Evolutionary conservation across 148 eudicot species (phyloP).

Genomic region (Rheum nobile): DNA sequence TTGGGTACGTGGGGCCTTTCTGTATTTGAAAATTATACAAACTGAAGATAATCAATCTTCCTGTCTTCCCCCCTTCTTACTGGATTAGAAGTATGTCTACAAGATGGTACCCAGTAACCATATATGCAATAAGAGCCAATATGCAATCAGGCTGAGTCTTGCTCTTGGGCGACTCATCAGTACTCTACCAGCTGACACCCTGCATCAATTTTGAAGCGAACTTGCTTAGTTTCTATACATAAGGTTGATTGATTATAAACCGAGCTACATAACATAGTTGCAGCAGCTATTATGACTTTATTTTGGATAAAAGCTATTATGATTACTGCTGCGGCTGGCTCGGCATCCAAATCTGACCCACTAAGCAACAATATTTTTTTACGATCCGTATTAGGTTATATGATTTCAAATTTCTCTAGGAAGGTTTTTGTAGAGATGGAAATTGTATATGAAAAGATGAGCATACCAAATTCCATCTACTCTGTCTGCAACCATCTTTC

Average conservation of each 20-base stretch:
- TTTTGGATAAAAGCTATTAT: background rate
- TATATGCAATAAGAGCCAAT: conserved; percentile 73
- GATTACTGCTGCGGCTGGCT: background rate
- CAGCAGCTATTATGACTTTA: background rate
- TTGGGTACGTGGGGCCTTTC: background rate
- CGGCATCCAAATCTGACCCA: background rate
- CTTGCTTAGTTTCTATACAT: background rate
- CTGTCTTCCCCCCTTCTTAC: background rate
- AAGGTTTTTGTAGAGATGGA: background rate
- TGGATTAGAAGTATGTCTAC: conserved; percentile 20
- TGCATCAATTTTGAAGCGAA: conserved; percentile 20
- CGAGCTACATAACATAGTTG: background rate
- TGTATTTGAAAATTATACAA: background rate
- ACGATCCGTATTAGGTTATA: background rate
- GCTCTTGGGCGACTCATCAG: conserved; percentile 86
- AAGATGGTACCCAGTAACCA: conserved; percentile 82
- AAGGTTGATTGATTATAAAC: background rate
- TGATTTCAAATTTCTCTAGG: background rate
- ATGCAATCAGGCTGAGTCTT: conserved; percentile 68
- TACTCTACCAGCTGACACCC: conserved; percentile 76
- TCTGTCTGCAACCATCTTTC: conserved; percentile 77
- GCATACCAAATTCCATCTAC: conserved; percentile 86
- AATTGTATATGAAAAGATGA: background rate
- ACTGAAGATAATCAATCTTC: background rate
- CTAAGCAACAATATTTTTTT: background rate